These are phyloP conservation scores for Cercospora janseana DNA, from an alignment of 2,329 filamentous ascomycete genomes.

Conservation along the genomic window DNA sequence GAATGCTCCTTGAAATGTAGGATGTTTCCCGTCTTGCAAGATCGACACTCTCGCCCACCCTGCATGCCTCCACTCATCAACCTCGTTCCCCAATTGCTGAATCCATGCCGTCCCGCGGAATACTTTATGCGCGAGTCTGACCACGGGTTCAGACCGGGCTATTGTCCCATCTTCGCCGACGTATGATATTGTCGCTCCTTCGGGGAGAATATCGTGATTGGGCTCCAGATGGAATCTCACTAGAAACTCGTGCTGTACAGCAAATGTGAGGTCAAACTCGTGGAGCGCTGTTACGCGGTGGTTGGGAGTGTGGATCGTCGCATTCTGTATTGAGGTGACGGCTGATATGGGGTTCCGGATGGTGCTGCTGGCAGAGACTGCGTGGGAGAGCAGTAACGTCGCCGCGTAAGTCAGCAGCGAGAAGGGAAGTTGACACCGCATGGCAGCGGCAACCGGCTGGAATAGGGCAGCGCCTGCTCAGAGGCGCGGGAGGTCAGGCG, in stretches of 20 bases:
- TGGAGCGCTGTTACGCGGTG: constrained; percentile 77
- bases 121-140: constrained; percentile 73
- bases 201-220: constrained; percentile 82
- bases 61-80: constrained; percentile 69
- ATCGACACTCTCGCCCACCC: constrained; percentile 86
- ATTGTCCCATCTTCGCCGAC: constrained; percentile 70
- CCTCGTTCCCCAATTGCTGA: constrained; percentile 51
- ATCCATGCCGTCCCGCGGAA: constrained; percentile 79
- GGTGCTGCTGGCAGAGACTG: constrained; percentile 52
- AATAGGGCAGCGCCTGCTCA: background rate
- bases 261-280: constrained; percentile 80
- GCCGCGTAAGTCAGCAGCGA: constrained; percentile 25
- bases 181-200: constrained; percentile 71
- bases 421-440: constrained; percentile 20
- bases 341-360: constrained; percentile 74
- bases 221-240: constrained; percentile 81
- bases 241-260: constrained; percentile 63
- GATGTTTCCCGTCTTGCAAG: constrained; percentile 69
- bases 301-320: constrained; percentile 73
- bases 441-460: constrained; percentile 16
- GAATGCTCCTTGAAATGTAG: constrained; percentile 89
- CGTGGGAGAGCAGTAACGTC: constrained; percentile 21
- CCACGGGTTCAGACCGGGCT: constrained; percentile 63
- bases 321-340: constrained; percentile 70
- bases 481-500: background rate